Base-by-base conservation (phyloP, 225 moss, liverwort and hornwort genomes). In the Rhytidiadelphus loreus region DNA sequence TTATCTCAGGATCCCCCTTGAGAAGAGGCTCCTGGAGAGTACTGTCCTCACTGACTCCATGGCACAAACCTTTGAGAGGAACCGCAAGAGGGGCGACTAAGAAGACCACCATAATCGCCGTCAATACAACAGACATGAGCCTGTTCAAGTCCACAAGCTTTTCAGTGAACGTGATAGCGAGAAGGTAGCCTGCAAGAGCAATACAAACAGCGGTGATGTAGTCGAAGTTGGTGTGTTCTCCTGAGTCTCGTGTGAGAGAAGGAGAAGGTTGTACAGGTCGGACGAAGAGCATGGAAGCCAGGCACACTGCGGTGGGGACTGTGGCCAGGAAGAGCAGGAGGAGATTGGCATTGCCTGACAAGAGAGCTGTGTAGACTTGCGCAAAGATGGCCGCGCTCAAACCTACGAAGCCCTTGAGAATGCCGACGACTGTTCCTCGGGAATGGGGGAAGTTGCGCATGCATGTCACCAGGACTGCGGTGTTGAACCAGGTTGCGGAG, bases 351-450 rank as follows among this genome's bases (percentile, higher is more conserved):
- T 91, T 86, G 76, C 90, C 90, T 2, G 71, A 33, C 79, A 98
- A 64, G 28, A 96, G 59, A 30, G 96, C 83, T 16, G 92, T 88
- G 85, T 89, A 97, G 69, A 98, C 73, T 81, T 96, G 96, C 3
- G 96, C 93, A 84, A 95, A 98, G 43, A 98, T 94, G 16, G 97
- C 97, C 12, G 94, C 92, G 75, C 98, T 98, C 9, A 98, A 94
- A 20, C 97, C 98, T 22, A 97, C 88, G 65, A 98, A 97, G 11
- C 97, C 98, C 89, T 98, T 98, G 39, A 98, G 90, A 46, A 98
- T 96, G 43, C 98, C 98, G 16, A 96, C 97, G 41, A 96, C 94
- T 9, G 92, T 94, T 35, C 98, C 98, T 50, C 98, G 90, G 77
- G 95, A 95, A 58, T 96, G 86, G 33, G 95, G 96, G 55, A 97